Evolutionary conservation across 2,329 filamentous ascomycete genomes (phyloP).

Genomic region (Ophiocordyceps camponoti-leonardi): DNA sequence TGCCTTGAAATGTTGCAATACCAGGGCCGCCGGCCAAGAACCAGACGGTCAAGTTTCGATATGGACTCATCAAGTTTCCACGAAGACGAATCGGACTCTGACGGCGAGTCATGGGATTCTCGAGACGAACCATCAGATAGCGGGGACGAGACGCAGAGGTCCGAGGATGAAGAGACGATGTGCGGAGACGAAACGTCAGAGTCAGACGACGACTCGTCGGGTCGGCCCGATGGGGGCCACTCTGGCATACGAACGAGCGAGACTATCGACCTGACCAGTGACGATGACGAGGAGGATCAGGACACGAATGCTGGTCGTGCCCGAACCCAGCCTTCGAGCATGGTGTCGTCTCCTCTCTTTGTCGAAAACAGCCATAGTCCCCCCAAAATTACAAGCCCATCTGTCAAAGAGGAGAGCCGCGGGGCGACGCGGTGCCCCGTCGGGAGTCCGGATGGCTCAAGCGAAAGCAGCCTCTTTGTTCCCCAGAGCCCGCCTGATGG

Average conservation of each 20-base stretch:
- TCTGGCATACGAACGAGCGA: background rate
- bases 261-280: background rate
- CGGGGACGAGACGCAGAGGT: background rate
- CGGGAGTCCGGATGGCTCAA: background rate
- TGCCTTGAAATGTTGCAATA: background rate
- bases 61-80: background rate
- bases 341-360: background rate
- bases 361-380: background rate
- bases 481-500: too few species aligned
- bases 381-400: background rate
- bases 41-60: background rate
- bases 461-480: too few species aligned
- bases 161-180: background rate
- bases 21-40: background rate
- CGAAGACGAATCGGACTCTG: background rate
- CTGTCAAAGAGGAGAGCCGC: background rate
- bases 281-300: background rate
- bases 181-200: background rate
- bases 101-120: background rate
- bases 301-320: background rate
- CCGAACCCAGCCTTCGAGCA: background rate
- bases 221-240: background rate
- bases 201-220: background rate
- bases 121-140: background rate
- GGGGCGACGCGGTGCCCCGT: background rate